Conservation (phyloP, 495 filamentous ascomycete species). For the Aspergillus funiculosus region DNA sequence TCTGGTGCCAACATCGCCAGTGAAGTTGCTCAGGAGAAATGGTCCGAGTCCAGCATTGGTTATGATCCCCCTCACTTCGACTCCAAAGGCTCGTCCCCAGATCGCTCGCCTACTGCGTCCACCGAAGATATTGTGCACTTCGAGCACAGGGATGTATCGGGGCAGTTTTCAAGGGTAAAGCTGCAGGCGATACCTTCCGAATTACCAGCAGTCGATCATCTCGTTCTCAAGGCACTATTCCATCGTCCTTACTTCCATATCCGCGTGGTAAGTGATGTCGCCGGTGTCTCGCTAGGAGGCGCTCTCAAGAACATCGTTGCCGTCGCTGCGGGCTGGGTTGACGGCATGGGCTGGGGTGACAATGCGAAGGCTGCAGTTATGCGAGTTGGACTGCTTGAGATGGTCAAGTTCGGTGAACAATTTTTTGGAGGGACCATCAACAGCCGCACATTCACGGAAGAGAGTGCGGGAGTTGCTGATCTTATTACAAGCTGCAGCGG, state of each 20-base stretch:
- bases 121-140: constrained; percentile 55
- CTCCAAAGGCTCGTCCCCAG: constrained; percentile 63
- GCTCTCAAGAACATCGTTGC: constrained; percentile 98
- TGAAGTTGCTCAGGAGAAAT: constrained; percentile 92
- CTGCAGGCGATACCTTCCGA: constrained; percentile 69
- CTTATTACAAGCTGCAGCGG: constrained; percentile 89
- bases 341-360: constrained; percentile 94
- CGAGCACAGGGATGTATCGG: constrained; percentile 59
- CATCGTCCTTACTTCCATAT: constrained; percentile 98
- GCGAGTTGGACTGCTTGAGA: constrained; percentile 90
- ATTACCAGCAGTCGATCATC: constrained; percentile 78
- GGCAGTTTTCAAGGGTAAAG: constrained; percentile 55
- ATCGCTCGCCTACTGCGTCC: constrained; percentile 49
- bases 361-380: constrained; percentile 97
- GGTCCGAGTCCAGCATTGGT: constrained; percentile 92
- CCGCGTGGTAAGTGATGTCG: constrained; percentile 83
- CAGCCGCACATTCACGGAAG: constrained; percentile 84
- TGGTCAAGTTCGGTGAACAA: constrained; percentile 86
- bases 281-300: constrained; percentile 89
- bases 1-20: constrained; percentile 95
- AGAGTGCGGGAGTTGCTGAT: constrained; percentile 93
- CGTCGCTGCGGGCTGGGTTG: constrained; percentile 89
- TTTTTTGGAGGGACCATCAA: constrained; percentile 82
- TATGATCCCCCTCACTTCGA: constrained; percentile 89
- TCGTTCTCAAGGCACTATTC: constrained; percentile 75